Base-by-base conservation (phyloP, 495 filamentous ascomycete genomes). In the Stereocaulon alpinum region DNA sequence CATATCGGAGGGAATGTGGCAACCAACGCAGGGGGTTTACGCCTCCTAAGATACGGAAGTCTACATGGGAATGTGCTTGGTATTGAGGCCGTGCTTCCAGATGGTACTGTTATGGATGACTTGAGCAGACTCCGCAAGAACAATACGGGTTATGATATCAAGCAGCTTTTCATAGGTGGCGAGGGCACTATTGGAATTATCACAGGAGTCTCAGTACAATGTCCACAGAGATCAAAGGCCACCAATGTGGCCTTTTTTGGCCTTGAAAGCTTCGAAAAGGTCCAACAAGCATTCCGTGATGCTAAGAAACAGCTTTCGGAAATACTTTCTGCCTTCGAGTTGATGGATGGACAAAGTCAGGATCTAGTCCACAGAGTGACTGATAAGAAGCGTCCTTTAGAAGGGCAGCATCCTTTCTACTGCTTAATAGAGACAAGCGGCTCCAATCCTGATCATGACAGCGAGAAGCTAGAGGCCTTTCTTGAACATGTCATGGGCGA, bases 1-100 rank as follows among this genome's bases (percentile, higher is more conserved):
- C 94, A 97, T 52, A 86, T 98, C 59, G 93, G 94, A 59, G 93
- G 94, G n/a, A 97, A 96, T 67, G 86, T 97, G n/a, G 83, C 93
- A 0, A 95, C 92, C 40, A 98, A 98, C 65, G 93, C 93, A 2
- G 93, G 93, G 51, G 93, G 93, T 0, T 79, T 98, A 40, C 82
- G 93, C 43, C 76, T 98, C 15, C 78, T 98, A 24, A 82, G 93
- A 37, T 98, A 98, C 71, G 93, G 93, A 40, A 93, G 86, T 74
- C 75, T 98, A 52, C 93, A 97, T 69, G 93, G 93, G 1, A 97
- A 77, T 40, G 88, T 96, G 2, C 77, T 98, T 12, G 93, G 93
- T 18, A 77, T 98, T 34, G 91, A 97, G 74, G 93, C 86, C 9
- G 94, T 98, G 18, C 74, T 97, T 37, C 87, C 93, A 7, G 88